Evolutionary conservation across 352 stramenopile genomes (phyloP).

Genomic region (Globisporangium alternatum): DNA sequence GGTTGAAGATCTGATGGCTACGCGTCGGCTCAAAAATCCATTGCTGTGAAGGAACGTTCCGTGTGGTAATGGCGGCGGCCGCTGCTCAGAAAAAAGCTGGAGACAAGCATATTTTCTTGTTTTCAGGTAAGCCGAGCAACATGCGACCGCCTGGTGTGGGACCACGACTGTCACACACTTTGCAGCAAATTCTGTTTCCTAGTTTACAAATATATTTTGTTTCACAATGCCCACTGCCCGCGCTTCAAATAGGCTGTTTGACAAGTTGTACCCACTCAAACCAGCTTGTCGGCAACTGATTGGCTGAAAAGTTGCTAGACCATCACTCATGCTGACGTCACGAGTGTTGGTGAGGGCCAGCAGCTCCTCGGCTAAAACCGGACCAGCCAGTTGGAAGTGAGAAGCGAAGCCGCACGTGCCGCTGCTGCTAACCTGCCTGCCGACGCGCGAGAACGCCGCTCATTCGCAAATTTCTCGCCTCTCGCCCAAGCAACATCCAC

Average conservation of each 20-base stretch:
- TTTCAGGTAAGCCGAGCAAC: background rate
- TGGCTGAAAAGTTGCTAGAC: constrained; percentile 8
- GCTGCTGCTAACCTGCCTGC: background rate
- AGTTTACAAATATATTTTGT: background rate
- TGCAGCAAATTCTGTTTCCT: background rate
- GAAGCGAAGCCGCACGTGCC: background rate
- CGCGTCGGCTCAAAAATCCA: constrained; percentile 2
- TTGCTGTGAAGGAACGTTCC: background rate
- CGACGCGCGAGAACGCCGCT: background rate
- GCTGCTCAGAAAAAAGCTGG: constrained; percentile 1
- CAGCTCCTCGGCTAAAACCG: background rate
- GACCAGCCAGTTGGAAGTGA: too few species aligned
- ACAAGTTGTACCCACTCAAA: constrained; percentile 14
- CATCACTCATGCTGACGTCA: constrained; percentile 11
- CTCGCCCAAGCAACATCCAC: background rate
- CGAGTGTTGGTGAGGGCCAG: constrained; percentile 10
- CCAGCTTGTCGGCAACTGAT: constrained; percentile 7
- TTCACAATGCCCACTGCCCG: too few species aligned
- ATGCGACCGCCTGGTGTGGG: background rate
- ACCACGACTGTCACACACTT: constrained; percentile 9
- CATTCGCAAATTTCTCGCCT: constrained; percentile 13
- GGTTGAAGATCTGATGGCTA: constrained; percentile 8
- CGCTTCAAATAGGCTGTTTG: constrained; percentile 3
- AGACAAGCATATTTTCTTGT: background rate
- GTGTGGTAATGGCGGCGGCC: background rate